Conservation (phyloP, 2,329 filamentous ascomycete genomes). For the Passalora sequoiae region DNA sequence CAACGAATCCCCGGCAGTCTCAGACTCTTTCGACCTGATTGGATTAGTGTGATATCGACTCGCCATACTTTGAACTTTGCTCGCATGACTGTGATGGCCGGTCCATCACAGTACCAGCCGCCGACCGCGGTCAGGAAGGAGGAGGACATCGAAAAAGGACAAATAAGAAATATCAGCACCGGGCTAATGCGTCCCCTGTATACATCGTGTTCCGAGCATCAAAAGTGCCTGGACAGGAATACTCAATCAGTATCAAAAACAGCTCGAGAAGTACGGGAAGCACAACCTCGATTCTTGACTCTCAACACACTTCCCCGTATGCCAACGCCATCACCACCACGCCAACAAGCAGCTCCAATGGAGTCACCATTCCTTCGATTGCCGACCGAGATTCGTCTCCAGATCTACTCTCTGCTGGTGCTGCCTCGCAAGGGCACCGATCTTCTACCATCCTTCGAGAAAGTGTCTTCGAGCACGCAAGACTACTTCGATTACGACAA, state of each 20-base stretch:
- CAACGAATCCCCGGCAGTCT: neutral
- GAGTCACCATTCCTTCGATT: constrained; percentile 38
- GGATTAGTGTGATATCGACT: neutral
- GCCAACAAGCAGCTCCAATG: constrained; percentile 4
- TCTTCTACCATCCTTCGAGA: constrained; percentile 30
- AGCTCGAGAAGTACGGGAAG: constrained; percentile 1
- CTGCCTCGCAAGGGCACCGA: constrained; percentile 31
- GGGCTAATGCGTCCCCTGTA: constrained; percentile 18
- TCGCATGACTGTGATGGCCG: neutral
- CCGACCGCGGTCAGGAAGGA: constrained; percentile 2
- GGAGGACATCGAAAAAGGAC: neutral
- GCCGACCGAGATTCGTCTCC: constrained; percentile 44
- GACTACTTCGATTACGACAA: constrained; percentile 42
- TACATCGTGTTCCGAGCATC: constrained; percentile 24
- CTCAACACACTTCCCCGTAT: constrained; percentile 14
- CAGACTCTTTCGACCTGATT: neutral
- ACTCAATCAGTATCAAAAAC: neutral
- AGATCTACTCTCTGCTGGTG: constrained; percentile 44
- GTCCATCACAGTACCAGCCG: neutral
- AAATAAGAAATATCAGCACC: constrained; percentile 3
- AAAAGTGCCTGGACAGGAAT: constrained; percentile 9
- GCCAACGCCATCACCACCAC: constrained; percentile 9
- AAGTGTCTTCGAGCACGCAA: constrained; percentile 32
- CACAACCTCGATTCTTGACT: constrained; percentile 12
- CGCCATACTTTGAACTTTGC: too few relatives aligned